These are phyloP conservation scores for Xerocomellus chrysenteron DNA, from an alignment of 768 basidiomycete genomes.

Conservation along the genomic window DNA sequence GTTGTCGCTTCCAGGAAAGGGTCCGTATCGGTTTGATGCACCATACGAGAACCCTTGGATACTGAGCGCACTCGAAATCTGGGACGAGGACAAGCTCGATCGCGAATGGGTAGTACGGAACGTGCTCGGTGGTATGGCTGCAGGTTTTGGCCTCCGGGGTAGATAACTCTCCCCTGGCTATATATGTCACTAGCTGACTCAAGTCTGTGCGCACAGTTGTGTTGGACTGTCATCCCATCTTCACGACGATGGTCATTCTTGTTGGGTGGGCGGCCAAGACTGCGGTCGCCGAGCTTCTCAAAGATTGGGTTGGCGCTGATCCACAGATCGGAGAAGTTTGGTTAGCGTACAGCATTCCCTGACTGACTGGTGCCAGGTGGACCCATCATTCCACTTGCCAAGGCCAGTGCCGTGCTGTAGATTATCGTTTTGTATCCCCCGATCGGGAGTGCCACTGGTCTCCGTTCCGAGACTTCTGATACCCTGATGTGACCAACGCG, in stretches of 20 bases:
- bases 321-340: conserved; percentile 62
- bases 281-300: conserved; percentile 55
- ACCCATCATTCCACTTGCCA: background rate
- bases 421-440: background rate
- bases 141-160: conserved; percentile 85
- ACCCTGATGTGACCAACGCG: conserved; percentile 10
- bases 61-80: conserved; percentile 45
- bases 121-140: conserved; percentile 80
- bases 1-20: conserved; percentile 13
- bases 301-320: conserved; percentile 65
- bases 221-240: conserved; percentile 69
- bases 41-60: conserved; percentile 37
- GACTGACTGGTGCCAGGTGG: conserved; percentile 16
- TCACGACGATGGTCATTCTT: conserved; percentile 75
- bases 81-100: conserved; percentile 75
- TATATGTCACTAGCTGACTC: background rate
- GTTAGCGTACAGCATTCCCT: conserved; percentile 82
- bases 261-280: conserved; percentile 75
- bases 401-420: background rate
- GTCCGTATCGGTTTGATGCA: conserved; percentile 23
- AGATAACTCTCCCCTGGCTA: conserved; percentile 10
- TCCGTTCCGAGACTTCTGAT: conserved; percentile 17
- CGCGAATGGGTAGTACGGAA: conserved; percentile 85
- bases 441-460: conserved; percentile 11
- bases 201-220: conserved; percentile 51